These are phyloP conservation scores for Pseudoscleropodium purum DNA, from an alignment of 225 moss, liverwort and hornwort species.

Conservation along the genomic window DNA sequence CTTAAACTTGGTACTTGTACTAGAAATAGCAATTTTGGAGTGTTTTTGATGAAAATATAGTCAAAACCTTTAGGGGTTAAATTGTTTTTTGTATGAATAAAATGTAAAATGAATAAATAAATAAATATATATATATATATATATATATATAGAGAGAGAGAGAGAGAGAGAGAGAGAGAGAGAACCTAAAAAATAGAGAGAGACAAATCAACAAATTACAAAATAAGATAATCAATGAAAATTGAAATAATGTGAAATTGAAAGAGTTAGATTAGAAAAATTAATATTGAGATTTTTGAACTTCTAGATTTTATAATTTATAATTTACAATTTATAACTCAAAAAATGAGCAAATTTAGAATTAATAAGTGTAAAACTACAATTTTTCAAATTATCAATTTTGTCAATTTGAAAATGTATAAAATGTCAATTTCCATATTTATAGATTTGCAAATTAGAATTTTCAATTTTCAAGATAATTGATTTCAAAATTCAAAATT, in stretches of 20 bases:
- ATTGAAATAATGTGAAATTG: not conserved
- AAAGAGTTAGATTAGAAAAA: no score
- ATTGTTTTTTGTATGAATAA: accelerated
- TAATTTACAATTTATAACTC: not conserved
- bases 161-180: no score
- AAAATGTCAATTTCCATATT: no score
- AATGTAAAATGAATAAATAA: not conserved
- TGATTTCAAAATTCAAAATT: not conserved
- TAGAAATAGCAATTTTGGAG: no score
- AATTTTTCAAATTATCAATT: no score
- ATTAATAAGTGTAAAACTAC: accelerated
- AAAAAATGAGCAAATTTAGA: not conserved
- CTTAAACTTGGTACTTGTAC: no score
- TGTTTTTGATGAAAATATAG: no score
- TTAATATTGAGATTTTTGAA: not conserved
- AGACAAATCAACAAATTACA: not conserved
- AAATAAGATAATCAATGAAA: not conserved
- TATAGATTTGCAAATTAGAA: not conserved
- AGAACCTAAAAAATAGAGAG: not conserved
- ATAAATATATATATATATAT: no score
- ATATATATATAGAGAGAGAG: no score
- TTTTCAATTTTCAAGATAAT: not conserved
- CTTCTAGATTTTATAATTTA: not conserved
- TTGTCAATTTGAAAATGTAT: no score
- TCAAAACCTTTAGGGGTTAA: no score